Conservation (phyloP, 306 rosid genomes). For the Inga laurina region DNA sequence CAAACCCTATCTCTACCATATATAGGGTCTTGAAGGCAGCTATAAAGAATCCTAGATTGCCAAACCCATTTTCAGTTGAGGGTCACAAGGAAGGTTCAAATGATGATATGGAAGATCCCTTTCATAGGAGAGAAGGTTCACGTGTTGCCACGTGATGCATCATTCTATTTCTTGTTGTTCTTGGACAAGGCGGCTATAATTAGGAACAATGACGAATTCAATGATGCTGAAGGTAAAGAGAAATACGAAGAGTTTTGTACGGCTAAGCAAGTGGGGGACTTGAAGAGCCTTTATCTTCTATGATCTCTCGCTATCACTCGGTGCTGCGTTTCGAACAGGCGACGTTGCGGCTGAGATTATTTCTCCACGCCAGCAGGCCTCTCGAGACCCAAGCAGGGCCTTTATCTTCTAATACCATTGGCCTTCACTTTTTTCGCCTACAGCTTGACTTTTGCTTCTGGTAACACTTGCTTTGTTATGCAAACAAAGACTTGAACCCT, state of each 20-base stretch:
- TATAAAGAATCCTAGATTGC: too few relatives aligned
- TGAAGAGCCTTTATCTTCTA: background rate
- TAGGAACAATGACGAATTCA: too few relatives aligned
- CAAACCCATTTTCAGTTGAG: too few relatives aligned
- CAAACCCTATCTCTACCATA: too few relatives aligned
- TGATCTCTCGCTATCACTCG: too few relatives aligned
- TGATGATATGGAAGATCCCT: background rate
- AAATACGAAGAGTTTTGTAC: background rate
- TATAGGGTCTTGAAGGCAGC: too few relatives aligned
- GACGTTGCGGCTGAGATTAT: too few relatives aligned
- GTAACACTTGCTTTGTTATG: background rate
- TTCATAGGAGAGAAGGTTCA: background rate
- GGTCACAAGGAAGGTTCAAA: background rate
- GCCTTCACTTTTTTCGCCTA: background rate
- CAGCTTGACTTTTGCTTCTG: background rate
- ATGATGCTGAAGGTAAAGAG: background rate
- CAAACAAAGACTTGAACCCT: background rate
- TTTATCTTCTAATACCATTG: background rate
- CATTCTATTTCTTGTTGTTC: background rate
- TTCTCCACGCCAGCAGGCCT: too few relatives aligned
- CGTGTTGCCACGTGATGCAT: background rate
- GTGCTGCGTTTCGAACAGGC: too few relatives aligned
- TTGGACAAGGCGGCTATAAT: background rate
- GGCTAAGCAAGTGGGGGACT: conserved; percentile 4
- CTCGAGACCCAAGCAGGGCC: too few relatives aligned